Evolutionary conservation across 352 stramenopile species (phyloP).

Genomic region (Globisporangium paroecandrum): DNA sequence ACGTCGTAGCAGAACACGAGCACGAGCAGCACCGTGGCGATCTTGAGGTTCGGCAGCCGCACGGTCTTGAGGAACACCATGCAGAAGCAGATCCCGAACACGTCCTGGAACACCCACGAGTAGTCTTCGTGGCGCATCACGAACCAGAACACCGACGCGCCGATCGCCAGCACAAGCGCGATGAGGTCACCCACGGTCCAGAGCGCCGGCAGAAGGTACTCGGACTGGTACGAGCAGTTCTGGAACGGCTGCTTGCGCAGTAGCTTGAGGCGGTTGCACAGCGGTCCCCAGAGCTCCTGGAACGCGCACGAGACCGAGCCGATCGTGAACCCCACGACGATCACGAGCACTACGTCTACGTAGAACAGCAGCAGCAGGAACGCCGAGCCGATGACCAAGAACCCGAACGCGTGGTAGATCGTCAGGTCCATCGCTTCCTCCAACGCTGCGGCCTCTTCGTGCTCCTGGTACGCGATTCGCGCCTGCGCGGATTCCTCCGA

Average conservation of each 20-base stretch:
- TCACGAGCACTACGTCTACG: conserved; percentile 70
- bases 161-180: conserved; percentile 55
- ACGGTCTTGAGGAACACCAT: conserved; percentile 91
- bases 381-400: conserved; percentile 88
- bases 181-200: conserved; percentile 88
- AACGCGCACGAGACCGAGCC: conserved; percentile 53
- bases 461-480: conserved; percentile 48
- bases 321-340: conserved; percentile 69
- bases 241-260: conserved; percentile 33
- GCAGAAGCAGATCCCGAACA: conserved; percentile 93
- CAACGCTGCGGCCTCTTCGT: conserved; percentile 36
- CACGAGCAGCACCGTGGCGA: conserved; percentile 89
- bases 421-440: conserved; percentile 88
- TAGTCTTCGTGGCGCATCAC: conserved; percentile 75
- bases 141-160: conserved; percentile 57
- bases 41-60: conserved; percentile 90
- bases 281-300: conserved; percentile 53
- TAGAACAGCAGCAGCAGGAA: conserved; percentile 92
- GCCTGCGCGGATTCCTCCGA: conserved; percentile 48
- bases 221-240: conserved; percentile 41
- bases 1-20: conserved; percentile 96
- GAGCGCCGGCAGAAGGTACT: conserved; percentile 48
- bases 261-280: conserved; percentile 43
- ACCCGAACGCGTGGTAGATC: conserved; percentile 83
- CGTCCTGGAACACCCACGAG: conserved; percentile 91